Evolutionary conservation across 1,284 basidiomycete species (phyloP).

Genomic region (Ganoderma boninense): DNA sequence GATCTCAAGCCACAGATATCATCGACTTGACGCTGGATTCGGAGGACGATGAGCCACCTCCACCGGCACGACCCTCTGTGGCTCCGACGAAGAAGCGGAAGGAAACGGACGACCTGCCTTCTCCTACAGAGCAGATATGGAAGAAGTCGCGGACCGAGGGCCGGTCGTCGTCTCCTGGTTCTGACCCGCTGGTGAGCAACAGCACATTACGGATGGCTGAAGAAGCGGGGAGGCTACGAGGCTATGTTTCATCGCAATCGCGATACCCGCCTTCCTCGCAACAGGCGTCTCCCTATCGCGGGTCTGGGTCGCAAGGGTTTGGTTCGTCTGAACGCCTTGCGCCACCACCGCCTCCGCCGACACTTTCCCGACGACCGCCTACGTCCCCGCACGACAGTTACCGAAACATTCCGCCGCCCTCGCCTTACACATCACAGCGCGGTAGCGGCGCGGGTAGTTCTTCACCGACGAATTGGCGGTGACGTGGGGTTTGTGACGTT

Average conservation of each 20-base stretch:
- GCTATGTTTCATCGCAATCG: constrained; percentile 21
- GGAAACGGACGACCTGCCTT: constrained; percentile 57
- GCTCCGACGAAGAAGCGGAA: constrained; percentile 54
- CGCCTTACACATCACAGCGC: constrained; percentile 27
- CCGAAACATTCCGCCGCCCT: constrained; percentile 25
- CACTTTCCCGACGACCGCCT: constrained; percentile 21
- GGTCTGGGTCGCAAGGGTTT: constrained; percentile 25
- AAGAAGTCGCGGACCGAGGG: constrained; percentile 70
- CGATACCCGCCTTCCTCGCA: constrained; percentile 26
- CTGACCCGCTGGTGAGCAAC: constrained; percentile 15
- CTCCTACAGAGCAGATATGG: constrained; percentile 73
- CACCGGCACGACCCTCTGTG: constrained; percentile 23
- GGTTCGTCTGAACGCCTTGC: constrained; percentile 9
- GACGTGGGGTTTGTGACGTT: constrained; percentile 21
- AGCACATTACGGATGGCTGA: constrained; percentile 14
- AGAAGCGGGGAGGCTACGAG: constrained; percentile 13
- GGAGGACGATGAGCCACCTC: constrained; percentile 65
- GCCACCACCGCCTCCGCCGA: constrained; percentile 15
- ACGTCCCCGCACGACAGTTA: constrained; percentile 23
- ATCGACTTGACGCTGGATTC: constrained; percentile 85
- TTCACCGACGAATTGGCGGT: constrained; percentile 35
- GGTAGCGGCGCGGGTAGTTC: constrained; percentile 28
- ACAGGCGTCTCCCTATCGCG: constrained; percentile 15
- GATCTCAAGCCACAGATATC: constrained; percentile 53
- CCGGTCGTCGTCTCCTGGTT: constrained; percentile 22